These are phyloP conservation scores for Alnus glutinosa DNA, from an alignment of 306 rosid genomes.

Conservation along the genomic window DNA sequence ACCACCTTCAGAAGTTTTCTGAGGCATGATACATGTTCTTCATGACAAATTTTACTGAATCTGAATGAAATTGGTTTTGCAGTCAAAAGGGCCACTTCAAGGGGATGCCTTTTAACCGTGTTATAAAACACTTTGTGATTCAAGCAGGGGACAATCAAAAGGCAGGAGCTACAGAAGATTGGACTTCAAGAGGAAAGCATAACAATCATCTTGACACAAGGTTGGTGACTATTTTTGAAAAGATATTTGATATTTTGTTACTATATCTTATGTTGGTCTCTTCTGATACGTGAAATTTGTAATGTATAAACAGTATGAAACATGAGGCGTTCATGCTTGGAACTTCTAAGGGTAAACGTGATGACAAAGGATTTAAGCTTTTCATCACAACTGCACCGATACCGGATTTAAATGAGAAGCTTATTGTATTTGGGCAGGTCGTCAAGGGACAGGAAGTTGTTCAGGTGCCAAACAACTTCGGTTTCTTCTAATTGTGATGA, in stretches of 20 bases:
- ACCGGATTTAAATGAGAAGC: slow-evolving; percentile 86
- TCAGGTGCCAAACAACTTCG: slow-evolving; percentile 58
- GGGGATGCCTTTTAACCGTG: slow-evolving; percentile 80
- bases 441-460: slow-evolving; percentile 94
- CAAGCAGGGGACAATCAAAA: slow-evolving; percentile 80
- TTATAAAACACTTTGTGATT: slow-evolving; percentile 78
- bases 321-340: slow-evolving; percentile 97
- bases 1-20: background rate
- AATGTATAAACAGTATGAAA: slow-evolving; percentile 56
- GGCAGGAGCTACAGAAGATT: slow-evolving; percentile 70
- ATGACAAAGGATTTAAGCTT: slow-evolving; percentile 74
- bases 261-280: background rate
- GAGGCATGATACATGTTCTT: background rate
- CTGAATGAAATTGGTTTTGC: slow-evolving; percentile 35
- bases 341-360: slow-evolving; percentile 73
- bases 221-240: slow-evolving; percentile 8
- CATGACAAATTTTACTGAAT: slow-evolving; percentile 2
- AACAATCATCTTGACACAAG: slow-evolving; percentile 52
- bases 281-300: slow-evolving; percentile 22
- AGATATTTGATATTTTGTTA: slow-evolving; percentile 13
- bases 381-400: slow-evolving; percentile 97
- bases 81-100: slow-evolving; percentile 87
- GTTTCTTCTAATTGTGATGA: background rate
- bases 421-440: slow-evolving; percentile 83
- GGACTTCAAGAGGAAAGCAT: slow-evolving; percentile 80